Evolutionary conservation across 768 basidiomycete genomes (phyloP), one percentile per base, ranked within the genome.

Genomic region (Mrakia frigida): DNA sequence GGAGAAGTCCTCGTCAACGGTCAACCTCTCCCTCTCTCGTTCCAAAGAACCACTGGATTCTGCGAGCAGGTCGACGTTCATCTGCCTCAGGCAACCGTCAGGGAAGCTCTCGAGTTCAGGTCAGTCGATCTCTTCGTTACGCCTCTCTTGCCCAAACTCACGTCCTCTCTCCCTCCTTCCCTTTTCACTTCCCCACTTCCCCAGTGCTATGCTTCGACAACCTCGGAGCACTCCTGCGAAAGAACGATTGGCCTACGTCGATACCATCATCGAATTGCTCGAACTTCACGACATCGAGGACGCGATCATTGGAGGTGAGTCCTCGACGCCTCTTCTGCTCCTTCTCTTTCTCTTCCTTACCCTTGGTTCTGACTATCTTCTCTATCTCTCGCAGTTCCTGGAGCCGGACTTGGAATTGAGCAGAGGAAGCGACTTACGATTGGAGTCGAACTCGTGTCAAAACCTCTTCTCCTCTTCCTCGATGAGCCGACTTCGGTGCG

Each of bases 401-500:
- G 84, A 43, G 70, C 67, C 78, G 84, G 84, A 79, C 81, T 85
- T 71, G 77, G 73, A 74, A 80, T 82, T 37, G 79, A 78, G 60
- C 76, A 79, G 41, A 73, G 78, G 7, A 79, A 79, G 77, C 83
- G 74, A 78, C 53, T 81, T 60, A 79, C 81, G 41, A 37, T 73
- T 11, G 68, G 41, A 16, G 70, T 73, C 52, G 70, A 68, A 53
- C 56, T 70, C 25, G 53, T 70, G 71, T 79, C 81, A 68, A 85
- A 85, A 78, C 85, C 85, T 23, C 82, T 81, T 39, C 81, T 86
- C 13, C 81, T 86, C 37, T 86, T 85, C 82, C 81, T 84, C 77
- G 90, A 89, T 78, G 86, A 86, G 73, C 84, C 83, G 14, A 85
- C 84, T 0, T 56, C 39, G 18, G n/a, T n/a, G n/a, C n/a, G n/a